Percentiles rank a stretch among this genome's conserved stretches.
Conservation (phyloP, 139 green algal genomes). For the Chlamydomonas sp. region DNA sequence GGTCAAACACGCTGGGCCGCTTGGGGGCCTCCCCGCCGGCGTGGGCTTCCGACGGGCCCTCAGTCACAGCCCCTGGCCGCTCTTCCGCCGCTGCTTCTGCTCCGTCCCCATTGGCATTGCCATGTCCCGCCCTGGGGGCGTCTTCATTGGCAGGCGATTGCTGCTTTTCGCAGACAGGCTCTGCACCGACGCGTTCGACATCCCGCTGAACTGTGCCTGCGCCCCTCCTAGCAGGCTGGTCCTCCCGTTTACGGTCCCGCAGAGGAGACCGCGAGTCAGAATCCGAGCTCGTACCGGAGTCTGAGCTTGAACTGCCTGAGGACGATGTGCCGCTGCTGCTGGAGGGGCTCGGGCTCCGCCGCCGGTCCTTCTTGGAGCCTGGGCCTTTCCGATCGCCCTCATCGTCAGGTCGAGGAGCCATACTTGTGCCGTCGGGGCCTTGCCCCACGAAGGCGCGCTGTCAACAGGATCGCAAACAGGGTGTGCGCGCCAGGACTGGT, state of each 20-base stretch:
- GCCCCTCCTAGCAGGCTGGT: too few species aligned
- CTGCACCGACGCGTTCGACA: background rate
- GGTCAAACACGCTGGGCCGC: constrained; percentile 14
- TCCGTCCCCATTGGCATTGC: background rate
- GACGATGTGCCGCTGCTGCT: background rate
- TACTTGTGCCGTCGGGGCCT: background rate
- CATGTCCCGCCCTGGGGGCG: background rate
- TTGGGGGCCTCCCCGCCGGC: too few species aligned
- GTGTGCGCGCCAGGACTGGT: too few species aligned
- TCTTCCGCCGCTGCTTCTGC: background rate
- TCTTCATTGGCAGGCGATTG: background rate
- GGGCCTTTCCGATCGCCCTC: background rate
- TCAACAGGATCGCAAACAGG: too few species aligned
- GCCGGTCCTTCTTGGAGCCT: background rate
- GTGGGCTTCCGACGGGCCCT: background rate
- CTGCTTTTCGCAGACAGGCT: too few species aligned
- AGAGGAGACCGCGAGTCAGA: background rate
- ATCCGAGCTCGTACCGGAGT: background rate
- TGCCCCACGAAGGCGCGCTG: too few species aligned
- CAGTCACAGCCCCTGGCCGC: background rate
- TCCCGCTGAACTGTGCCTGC: background rate
- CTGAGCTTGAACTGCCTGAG: background rate
- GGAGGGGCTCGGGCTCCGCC: background rate
- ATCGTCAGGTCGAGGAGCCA: constrained; percentile 2
- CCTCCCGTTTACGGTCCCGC: background rate